A percentile compares a stretch with the other conserved stretches of the same genome.
Conservation (phyloP, 2,329 filamentous ascomycete genomes). For the Colletotrichum paranaense region DNA sequence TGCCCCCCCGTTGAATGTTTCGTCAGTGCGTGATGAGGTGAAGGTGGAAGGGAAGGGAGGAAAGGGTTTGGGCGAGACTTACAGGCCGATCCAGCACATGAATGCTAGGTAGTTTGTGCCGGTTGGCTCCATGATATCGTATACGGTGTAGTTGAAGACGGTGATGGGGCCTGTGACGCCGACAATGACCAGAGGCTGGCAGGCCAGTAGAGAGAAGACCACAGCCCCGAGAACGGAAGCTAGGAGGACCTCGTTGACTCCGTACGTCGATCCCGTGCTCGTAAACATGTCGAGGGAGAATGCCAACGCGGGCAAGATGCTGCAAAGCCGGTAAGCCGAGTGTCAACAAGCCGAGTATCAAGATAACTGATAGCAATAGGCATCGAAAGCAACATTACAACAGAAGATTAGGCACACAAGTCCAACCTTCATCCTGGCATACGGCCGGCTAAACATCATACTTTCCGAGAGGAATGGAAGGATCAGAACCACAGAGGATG, state of each 20-base stretch:
- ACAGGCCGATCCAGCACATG: conserved; percentile 91
- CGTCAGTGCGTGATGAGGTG: background rate
- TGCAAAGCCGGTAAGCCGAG: conserved; percentile 47
- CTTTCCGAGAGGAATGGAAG: background rate
- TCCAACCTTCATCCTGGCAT: background rate
- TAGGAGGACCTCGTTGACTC: conserved; percentile 91
- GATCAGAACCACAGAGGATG: background rate
- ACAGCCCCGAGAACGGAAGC: conserved; percentile 85
- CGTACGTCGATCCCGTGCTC: conserved; percentile 85
- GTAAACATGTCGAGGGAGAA: conserved; percentile 95
- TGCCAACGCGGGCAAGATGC: conserved; percentile 86
- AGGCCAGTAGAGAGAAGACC: conserved; percentile 83
- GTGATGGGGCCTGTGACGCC: conserved; percentile 94
- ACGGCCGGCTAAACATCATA: background rate
- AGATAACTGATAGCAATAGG: background rate
- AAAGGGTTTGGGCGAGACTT: conserved; percentile 44
- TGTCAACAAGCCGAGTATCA: background rate
- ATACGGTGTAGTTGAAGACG: conserved; percentile 94
- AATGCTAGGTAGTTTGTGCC: conserved; percentile 88
- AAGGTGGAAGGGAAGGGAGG: background rate
- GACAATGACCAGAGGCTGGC: conserved; percentile 90
- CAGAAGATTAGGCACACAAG: background rate
- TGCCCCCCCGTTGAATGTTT: conserved; percentile 41
- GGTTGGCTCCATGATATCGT: conserved; percentile 83
- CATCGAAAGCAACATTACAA: background rate